A percentile compares a stretch with the other conserved stretches of the same genome.
phyloP scores from a whole-genome alignment of 2,329 filamentous ascomycete species.

The Thyridium curvatum region DNA sequence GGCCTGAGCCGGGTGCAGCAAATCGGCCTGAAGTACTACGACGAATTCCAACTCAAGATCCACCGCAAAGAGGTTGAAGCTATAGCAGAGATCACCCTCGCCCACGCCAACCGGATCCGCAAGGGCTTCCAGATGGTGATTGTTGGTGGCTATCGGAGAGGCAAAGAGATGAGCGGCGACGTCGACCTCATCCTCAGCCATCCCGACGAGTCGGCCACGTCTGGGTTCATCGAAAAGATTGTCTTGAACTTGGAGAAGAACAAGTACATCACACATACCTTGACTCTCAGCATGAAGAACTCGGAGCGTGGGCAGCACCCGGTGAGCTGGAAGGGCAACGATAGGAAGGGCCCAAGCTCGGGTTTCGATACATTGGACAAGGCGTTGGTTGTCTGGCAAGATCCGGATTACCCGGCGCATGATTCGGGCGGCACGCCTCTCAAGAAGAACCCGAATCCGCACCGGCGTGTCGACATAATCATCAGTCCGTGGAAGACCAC shows the following conservation, averaged over 20 bases:
- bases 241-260: slow-evolving; percentile 63
- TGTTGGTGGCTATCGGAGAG: slow-evolving; percentile 76
- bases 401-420: slow-evolving; percentile 33
- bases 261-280: slow-evolving; percentile 73
- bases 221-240: slow-evolving; percentile 65
- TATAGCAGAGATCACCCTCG: slow-evolving; percentile 58
- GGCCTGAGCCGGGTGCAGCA: slow-evolving; percentile 75
- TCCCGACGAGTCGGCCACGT: slow-evolving; percentile 61
- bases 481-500: slow-evolving; percentile 82
- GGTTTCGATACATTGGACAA: slow-evolving; percentile 91
- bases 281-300: slow-evolving; percentile 63
- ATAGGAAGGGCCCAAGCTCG: slow-evolving; percentile 28
- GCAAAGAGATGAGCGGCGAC: slow-evolving; percentile 68
- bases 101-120: slow-evolving; percentile 60
- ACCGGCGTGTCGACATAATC: slow-evolving; percentile 88
- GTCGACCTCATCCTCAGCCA: slow-evolving; percentile 85
- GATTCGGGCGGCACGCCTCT: too few relatives aligned
- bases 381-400: slow-evolving; percentile 86
- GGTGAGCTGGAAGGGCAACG: slow-evolving; percentile 44
- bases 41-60: slow-evolving; percentile 71
- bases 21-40: slow-evolving; percentile 90
- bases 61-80: slow-evolving; percentile 65
- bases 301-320: slow-evolving; percentile 65
- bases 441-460: slow-evolving; percentile 62
- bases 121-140: slow-evolving; percentile 52